phyloP scores from a whole-genome alignment of 1,139 yeast species.

The Lodderomyces jiufengensis region DNA sequence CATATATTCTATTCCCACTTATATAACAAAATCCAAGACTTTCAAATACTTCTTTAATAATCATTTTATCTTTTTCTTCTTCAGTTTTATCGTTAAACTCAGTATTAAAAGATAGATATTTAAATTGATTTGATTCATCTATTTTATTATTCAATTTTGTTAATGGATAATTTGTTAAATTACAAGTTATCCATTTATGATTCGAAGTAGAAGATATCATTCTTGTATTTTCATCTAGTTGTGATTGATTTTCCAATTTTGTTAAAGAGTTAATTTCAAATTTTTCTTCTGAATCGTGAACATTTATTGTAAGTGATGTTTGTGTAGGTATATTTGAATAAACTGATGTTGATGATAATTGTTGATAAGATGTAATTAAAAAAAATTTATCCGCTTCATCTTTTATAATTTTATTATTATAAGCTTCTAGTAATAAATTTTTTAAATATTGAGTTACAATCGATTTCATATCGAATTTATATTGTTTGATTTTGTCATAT shows the following conservation, averaged over 20 bases:
- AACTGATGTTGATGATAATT: conserved; percentile 5
- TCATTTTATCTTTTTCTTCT: conserved; percentile 10
- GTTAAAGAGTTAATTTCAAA: conserved; percentile 17
- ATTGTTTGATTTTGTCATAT: background rate
- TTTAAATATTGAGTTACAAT: no score
- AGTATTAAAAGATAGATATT: conserved; percentile 22
- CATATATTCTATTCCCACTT: conserved; percentile 19
- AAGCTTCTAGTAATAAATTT: background rate
- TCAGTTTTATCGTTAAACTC: no score
- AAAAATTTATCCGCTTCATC: conserved; percentile 27
- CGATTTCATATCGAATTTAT: conserved; percentile 2
- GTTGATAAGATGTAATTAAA: conserved; percentile 20
- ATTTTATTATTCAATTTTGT: conserved; percentile 30
- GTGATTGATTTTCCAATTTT: background rate
- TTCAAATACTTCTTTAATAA: conserved; percentile 15
- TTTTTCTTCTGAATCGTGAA: conserved; percentile 15
- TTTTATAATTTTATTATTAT: conserved; percentile 4
- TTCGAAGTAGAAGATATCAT: conserved; percentile 23
- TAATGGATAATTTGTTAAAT: conserved; percentile 35
- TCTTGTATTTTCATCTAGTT: background rate
- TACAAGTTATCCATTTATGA: conserved; percentile 40
- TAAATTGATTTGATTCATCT: conserved; percentile 33
- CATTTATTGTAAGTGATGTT: no score
- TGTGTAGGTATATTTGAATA: no score
- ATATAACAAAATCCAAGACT: conserved; percentile 27